Conservation (phyloP, 1,139 yeast species). For the Suhomyces choctaworum region DNA sequence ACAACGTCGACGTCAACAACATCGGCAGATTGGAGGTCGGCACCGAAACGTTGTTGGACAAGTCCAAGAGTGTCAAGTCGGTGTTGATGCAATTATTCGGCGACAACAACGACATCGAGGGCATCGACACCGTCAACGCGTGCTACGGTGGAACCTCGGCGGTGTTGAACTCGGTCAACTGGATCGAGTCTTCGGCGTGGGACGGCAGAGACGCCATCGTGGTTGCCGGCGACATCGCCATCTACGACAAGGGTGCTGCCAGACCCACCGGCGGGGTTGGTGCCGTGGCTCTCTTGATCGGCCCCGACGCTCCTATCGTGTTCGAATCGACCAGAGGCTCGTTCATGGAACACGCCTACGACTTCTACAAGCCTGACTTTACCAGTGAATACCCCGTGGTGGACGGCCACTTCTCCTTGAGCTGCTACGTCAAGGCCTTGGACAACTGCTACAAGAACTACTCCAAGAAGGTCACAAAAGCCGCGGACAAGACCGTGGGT, state of each 20-base stretch:
- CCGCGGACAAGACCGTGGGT: slow-evolving; percentile 57
- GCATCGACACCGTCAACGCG: slow-evolving; percentile 94
- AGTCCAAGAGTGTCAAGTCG: slow-evolving; percentile 94
- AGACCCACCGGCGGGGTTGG: slow-evolving; percentile 99
- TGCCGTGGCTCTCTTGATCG: slow-evolving; percentile 89
- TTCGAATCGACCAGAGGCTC: slow-evolving; percentile 88
- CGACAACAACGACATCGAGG: slow-evolving; percentile 89
- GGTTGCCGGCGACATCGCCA: slow-evolving; percentile 96
- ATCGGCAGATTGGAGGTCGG: slow-evolving; percentile 98
- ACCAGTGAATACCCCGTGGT: slow-evolving; percentile 96
- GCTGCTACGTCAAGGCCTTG: slow-evolving; percentile 92
- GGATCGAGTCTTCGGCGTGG: slow-evolving; percentile 97
- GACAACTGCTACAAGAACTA: slow-evolving; percentile 84
- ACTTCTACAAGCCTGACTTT: slow-evolving; percentile 97
- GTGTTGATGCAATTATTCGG: slow-evolving; percentile 94
- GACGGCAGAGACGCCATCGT: slow-evolving; percentile 98
- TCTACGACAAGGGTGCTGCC: slow-evolving; percentile 95
- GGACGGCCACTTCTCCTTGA: slow-evolving; percentile 93
- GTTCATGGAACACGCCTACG: slow-evolving; percentile 94
- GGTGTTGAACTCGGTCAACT: slow-evolving; percentile 86
- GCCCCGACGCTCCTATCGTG: slow-evolving; percentile 97
- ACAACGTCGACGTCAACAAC: slow-evolving; percentile 73
- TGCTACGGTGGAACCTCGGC: slow-evolving; percentile 99
- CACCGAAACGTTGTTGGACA: slow-evolving; percentile 95
- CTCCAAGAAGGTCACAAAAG: slow-evolving; percentile 73